phyloP scores from a whole-genome alignment of 495 filamentous ascomycete species.

The Podospora didyma region DNA sequence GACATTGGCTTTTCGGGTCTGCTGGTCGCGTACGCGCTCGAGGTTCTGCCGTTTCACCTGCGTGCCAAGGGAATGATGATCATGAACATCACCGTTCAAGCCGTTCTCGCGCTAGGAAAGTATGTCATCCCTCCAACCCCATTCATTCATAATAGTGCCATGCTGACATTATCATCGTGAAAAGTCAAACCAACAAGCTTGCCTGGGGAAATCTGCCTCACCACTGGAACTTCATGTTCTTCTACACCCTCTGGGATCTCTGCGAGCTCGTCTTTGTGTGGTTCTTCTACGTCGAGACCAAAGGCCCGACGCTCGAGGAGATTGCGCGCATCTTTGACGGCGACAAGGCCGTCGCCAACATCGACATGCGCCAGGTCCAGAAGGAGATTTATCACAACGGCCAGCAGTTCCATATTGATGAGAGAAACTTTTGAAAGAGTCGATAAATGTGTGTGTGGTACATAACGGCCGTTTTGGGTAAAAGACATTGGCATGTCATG shows the following conservation, averaged over 20 bases:
- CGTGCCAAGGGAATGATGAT: conserved; percentile 69
- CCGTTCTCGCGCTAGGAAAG: conserved; percentile 54
- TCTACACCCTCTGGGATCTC: conserved; percentile 60
- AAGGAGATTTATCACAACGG: conserved; percentile 40
- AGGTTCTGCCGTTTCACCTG: conserved; percentile 64
- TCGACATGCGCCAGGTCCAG: conserved; percentile 44
- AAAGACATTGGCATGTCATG: no score
- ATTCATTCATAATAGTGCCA: background rate
- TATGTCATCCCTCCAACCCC: conserved; percentile 20
- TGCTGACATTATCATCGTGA: conserved; percentile 20
- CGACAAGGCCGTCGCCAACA: conserved; percentile 47
- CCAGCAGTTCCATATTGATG: conserved; percentile 29
- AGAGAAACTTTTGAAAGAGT: conserved; percentile 4
- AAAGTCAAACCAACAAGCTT: conserved; percentile 57
- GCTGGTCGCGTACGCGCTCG: conserved; percentile 61
- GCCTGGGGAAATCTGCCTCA: conserved; percentile 52
- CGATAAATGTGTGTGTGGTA: background rate
- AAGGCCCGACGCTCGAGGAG: conserved; percentile 61
- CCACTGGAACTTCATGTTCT: conserved; percentile 59
- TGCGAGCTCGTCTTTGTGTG: conserved; percentile 59
- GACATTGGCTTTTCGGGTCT: conserved; percentile 60
- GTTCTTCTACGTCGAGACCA: conserved; percentile 65
- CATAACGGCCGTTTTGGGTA: no score
- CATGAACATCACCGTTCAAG: conserved; percentile 58
- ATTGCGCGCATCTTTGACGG: conserved; percentile 59